Evolutionary conservation across 108 stramenopile genomes (phyloP), one percentile per base, ranked within the genome.

Genomic region (Pelagomonas calceolata): DNA sequence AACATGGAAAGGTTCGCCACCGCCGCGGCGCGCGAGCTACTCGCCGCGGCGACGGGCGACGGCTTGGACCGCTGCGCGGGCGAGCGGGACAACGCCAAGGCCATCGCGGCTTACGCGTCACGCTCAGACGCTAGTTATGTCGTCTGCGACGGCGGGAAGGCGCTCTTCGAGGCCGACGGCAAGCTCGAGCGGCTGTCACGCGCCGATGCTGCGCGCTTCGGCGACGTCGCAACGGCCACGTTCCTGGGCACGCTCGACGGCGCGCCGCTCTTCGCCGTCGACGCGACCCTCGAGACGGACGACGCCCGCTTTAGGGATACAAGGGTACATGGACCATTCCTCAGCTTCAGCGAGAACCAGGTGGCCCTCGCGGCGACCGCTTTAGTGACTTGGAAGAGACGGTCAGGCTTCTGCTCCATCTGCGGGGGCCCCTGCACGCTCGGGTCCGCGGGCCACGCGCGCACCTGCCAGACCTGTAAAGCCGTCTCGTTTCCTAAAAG

Each of bases 1-100:
- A 92, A 92, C 65, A 92, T 92, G 91, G 73, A 82, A 65, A 76
- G 84, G 7, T 92, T 89, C 82, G 89, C 91, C n/a, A 78, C 88
- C 77, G 72, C 82, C 45, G 89, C 91, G 0, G 91, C 91, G 51
- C 73, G 82, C 16, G 67, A 67, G 35, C 17, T 67, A 5, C 35
- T 67, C 7, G 67, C 26, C 3, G 67, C 67, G 0, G 67, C n/a
- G 34, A 36, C 67, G 4, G 36, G 34, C 66, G 32, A 30, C 29
- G 66, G 66, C 32, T 34, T 67, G 36, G 67, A 67, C 67, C 67
- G 67, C 5, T 14, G n/a, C 29, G 36, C 39, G 3, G 36, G n/a
- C 3, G 4, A 26, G 36, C 33, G 67, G 35, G n/a, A 36, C 7
- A 36, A 67, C 67, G n/a, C 34, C 35, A 21, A 17, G 21, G n/a